Evolutionary conservation across 768 basidiomycete species (phyloP).

Genomic region (Coprinopsis sp.): DNA sequence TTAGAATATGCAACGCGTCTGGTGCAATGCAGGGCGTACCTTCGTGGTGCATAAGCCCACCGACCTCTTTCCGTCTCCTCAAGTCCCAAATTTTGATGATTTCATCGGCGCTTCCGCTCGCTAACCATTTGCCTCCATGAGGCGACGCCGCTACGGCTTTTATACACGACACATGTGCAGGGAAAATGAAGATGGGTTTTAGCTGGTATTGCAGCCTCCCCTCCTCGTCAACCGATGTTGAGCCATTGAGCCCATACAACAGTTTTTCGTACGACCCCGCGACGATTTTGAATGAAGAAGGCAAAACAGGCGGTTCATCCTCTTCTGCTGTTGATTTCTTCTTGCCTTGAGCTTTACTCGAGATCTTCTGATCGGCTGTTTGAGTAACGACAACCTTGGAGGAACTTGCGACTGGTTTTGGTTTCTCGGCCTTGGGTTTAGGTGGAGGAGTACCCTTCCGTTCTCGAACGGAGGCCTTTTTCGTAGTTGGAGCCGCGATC

Average conservation of each 20-base stretch:
- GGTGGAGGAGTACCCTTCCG: constrained; percentile 14
- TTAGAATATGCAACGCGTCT: not conserved
- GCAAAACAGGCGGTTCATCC: constrained; percentile 28
- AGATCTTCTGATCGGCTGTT: not conserved
- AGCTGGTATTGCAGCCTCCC: constrained; percentile 37
- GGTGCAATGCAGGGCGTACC: constrained; percentile 42
- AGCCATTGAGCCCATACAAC: constrained; percentile 82
- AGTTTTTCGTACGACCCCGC: constrained; percentile 97
- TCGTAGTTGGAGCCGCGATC: constrained; percentile 12
- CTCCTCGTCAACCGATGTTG: constrained; percentile 33
- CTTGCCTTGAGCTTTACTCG: constrained; percentile 19
- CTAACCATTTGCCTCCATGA: constrained; percentile 91
- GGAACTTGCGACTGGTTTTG: constrained; percentile 1
- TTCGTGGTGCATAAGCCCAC: constrained; percentile 91
- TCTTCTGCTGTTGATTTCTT: constrained; percentile 18
- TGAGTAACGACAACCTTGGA: no score
- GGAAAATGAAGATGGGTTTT: constrained; percentile 91
- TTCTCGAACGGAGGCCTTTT: constrained; percentile 10
- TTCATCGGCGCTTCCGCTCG: constrained; percentile 94
- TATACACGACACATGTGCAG: constrained; percentile 91
- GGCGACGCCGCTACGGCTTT: constrained; percentile 88
- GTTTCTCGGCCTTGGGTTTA: constrained; percentile 10
- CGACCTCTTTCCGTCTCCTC: constrained; percentile 85
- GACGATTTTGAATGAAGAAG: constrained; percentile 75
- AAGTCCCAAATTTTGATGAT: constrained; percentile 97